These are phyloP conservation scores for Dothidotthia symphoricarpi DNA, from an alignment of 2,329 filamentous ascomycete species.

Conservation along the genomic window DNA sequence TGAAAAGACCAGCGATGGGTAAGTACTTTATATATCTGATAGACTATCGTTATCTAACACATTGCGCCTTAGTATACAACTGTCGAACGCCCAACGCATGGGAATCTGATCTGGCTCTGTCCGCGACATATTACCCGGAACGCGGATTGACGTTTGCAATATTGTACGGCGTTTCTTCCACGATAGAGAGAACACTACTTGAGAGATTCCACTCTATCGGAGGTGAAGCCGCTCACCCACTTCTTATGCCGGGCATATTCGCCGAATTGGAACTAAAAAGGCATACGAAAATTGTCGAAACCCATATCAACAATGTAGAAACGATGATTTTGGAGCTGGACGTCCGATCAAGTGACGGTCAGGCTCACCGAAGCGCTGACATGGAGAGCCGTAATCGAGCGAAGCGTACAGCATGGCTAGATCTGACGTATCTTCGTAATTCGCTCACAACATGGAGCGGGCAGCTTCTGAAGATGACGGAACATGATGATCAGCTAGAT, in stretches of 20 bases:
- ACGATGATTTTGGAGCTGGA: constrained; percentile 14
- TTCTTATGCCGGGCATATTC: constrained; percentile 16
- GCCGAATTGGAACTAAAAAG: constrained; percentile 14
- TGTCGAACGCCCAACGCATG: constrained; percentile 19
- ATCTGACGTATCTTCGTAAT: constrained; percentile 18
- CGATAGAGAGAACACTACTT: constrained; percentile 9
- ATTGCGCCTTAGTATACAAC: constrained; percentile 13
- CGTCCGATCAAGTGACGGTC: not conserved
- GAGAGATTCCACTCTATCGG: constrained; percentile 4
- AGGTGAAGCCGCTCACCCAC: constrained; percentile 12
- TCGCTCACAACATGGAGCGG: constrained; percentile 16
- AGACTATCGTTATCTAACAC: not conserved
- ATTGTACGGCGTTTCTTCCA: constrained; percentile 12
- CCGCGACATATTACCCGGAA: constrained; percentile 12
- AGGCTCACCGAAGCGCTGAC: constrained; percentile 1
- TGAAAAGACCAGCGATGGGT: constrained; percentile 11
- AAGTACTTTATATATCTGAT: not conserved
- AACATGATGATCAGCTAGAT: constrained; percentile 4
- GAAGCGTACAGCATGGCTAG: constrained; percentile 16
- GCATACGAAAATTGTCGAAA: constrained; percentile 13
- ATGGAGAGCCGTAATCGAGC: constrained; percentile 6
- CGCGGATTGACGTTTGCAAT: constrained; percentile 12
- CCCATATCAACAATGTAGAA: constrained; percentile 13
- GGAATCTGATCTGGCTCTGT: constrained; percentile 15
- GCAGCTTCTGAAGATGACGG: constrained; percentile 14